Evolutionary conservation across 148 eudicot genomes (phyloP).

Genomic region (Fallopia convolvulus): DNA sequence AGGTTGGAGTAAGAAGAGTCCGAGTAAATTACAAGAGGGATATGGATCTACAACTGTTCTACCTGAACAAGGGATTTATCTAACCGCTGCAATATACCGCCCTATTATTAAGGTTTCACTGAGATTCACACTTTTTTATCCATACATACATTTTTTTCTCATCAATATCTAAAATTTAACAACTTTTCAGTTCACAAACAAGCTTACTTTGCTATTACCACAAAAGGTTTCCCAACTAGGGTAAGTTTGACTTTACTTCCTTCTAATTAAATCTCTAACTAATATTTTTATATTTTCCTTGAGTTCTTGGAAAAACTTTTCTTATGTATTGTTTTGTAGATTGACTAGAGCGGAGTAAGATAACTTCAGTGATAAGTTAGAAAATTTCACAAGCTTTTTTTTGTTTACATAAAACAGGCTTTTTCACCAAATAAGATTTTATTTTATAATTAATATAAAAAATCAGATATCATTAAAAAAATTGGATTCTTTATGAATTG

Average conservation of each 20-base stretch:
- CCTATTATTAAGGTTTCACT: slow-evolving; percentile 79
- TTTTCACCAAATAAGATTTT: too few species aligned
- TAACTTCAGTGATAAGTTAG: background rate
- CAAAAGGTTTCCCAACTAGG: slow-evolving; percentile 78
- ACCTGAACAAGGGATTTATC: slow-evolving; percentile 91
- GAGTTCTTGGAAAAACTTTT: background rate
- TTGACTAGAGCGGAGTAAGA: background rate
- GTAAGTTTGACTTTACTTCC: slow-evolving; percentile 36
- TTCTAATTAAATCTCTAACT: background rate
- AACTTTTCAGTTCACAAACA: slow-evolving; percentile 80
- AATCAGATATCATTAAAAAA: too few species aligned
- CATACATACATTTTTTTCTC: background rate
- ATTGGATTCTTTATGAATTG: too few species aligned
- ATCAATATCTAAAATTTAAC: background rate
- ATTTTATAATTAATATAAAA: too few species aligned
- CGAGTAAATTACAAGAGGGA: slow-evolving; percentile 78
- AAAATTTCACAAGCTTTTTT: too few species aligned
- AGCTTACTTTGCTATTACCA: slow-evolving; percentile 72
- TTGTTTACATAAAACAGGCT: too few species aligned
- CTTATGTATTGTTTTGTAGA: too few species aligned
- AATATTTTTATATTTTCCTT: background rate
- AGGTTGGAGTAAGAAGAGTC: slow-evolving; percentile 74
- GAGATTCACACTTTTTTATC: background rate
- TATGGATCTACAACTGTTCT: slow-evolving; percentile 90
- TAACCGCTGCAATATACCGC: slow-evolving; percentile 92